Base-by-base conservation (phyloP, 2,329 filamentous ascomycete species). In the Chaetomiaceae sp. region DNA sequence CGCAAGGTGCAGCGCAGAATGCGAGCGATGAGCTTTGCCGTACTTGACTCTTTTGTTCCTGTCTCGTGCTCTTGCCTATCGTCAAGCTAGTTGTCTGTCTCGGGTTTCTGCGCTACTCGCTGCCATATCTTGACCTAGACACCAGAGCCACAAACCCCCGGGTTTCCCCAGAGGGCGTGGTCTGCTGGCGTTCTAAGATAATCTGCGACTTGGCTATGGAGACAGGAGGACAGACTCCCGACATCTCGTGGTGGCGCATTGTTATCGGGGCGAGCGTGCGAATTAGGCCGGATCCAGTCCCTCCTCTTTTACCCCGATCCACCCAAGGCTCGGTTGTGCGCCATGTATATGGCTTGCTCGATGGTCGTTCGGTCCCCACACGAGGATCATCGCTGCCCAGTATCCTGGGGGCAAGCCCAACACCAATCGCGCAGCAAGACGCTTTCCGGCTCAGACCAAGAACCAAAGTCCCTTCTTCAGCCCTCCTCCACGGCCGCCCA, bases 61-160 rank as follows among this genome's bases (percentile, higher is more conserved):
- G 56, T 61, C 57, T 62, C 56, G 58, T 49, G 57, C 55, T 72
- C 80, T 79, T 83, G 80, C 41, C 82, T 84, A 85, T 77, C 79
- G 75, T 79, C 74, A 78, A 79, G 78, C 79, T 84, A 83, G 76
- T 75, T 78, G 42, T 66, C 68, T 66, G 50, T 5, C 70, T 64
- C 56, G 53, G 56, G 55, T 45, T 57, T 52, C 67, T 70, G 71
- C 70, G 70, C 72, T 74, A 74, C 68, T 69, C 69, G 71, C 72
- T 69, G 66, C 69, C 64, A 66, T 62, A 65, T 62, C 57, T 61
- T 69, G 68, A 66, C 70, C 71, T 69, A 68, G 67, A 70, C 62
- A 57, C 49, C 44, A 33, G 53, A 46, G 50, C 41, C 43, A 26
- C 8, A 45, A n/a, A 35, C 26, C 10, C 26, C 35, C 46, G 15